These are phyloP conservation scores for Penicillium hordei DNA, from an alignment of 2,329 filamentous ascomycete genomes.

Conservation along the genomic window DNA sequence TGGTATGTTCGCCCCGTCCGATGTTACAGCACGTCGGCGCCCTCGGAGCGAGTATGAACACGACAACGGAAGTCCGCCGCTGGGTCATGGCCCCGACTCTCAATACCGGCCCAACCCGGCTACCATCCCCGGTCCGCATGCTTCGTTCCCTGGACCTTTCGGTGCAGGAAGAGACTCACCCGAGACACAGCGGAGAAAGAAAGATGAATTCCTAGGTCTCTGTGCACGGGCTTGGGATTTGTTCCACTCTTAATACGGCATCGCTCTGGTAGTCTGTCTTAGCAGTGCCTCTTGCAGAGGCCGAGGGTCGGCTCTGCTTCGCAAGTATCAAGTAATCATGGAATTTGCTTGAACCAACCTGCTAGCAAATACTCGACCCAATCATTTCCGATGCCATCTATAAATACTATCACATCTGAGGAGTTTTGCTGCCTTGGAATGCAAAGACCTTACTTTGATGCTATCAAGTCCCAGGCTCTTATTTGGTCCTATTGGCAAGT, in stretches of 20 bases:
- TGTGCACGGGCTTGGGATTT: conserved; percentile 94
- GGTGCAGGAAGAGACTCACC: conserved; percentile 79
- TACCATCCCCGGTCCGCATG: conserved; percentile 24
- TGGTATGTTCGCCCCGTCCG: conserved; percentile 37
- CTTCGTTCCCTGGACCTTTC: conserved; percentile 66
- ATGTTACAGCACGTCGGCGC: conserved; percentile 60
- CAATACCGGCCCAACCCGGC: conserved; percentile 41
- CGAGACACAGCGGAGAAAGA: conserved; percentile 80
- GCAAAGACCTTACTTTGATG: neutral
- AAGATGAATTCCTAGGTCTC: conserved; percentile 83
- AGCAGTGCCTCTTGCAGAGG: neutral
- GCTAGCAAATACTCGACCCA: neutral
- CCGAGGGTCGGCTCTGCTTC: neutral
- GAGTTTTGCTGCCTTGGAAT: neutral
- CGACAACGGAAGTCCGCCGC: conserved; percentile 80
- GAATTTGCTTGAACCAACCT: conserved; percentile 5
- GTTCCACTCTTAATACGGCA: conserved; percentile 73
- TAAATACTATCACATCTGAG: neutral
- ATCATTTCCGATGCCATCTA: neutral
- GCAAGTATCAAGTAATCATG: conserved; percentile 7
- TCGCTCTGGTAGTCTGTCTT: neutral
- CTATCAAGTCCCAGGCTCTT: neutral
- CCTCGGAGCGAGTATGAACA: conserved; percentile 85
- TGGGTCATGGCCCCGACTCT: conserved; percentile 68
- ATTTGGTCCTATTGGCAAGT: neutral